phyloP scores from a whole-genome alignment of 495 filamentous ascomycete species.

The Recurvomyces mirabilis region DNA sequence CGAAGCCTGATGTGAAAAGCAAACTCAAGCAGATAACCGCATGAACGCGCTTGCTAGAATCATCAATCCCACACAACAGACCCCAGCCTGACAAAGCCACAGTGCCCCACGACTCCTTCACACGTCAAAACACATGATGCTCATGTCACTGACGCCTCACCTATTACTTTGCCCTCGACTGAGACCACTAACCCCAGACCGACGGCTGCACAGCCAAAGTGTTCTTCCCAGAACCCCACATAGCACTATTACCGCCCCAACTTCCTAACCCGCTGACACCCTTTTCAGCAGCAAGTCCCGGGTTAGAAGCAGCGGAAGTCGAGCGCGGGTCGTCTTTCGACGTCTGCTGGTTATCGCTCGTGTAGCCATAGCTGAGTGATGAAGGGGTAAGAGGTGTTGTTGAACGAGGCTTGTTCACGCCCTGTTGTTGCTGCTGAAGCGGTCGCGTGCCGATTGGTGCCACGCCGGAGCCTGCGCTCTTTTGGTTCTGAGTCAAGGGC shows the following conservation, averaged over 20 bases:
- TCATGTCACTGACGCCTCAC: too few species aligned
- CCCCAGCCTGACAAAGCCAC: too few species aligned
- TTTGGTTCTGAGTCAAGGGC: constrained; percentile 43
- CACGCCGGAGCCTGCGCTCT: constrained; percentile 49
- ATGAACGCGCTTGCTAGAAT: too few species aligned
- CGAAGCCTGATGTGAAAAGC: too few species aligned
- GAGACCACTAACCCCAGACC: constrained; percentile 36
- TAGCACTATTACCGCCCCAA: constrained; percentile 30
- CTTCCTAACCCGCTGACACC: constrained; percentile 22
- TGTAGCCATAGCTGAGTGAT: constrained; percentile 72
- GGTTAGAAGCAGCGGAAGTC: constrained; percentile 51
- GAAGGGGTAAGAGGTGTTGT: constrained; percentile 77
- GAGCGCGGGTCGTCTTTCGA: constrained; percentile 40
- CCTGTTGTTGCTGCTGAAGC: constrained; percentile 49
- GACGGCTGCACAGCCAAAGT: constrained; percentile 31
- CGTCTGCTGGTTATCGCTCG: constrained; percentile 38
- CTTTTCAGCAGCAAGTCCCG: constrained; percentile 28
- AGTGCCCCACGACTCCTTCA: too few species aligned
- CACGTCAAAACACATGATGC: too few species aligned
- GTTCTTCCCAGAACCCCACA: constrained; percentile 29
- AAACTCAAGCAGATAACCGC: too few species aligned
- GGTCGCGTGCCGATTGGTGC: constrained; percentile 93
- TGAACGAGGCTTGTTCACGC: constrained; percentile 68
- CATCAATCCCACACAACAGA: too few species aligned
- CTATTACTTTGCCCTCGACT: too few species aligned